Evolutionary conservation across 768 basidiomycete genomes (phyloP), one percentile per base, ranked within the genome.

Genomic region (Leccinellum rugosiceps): DNA sequence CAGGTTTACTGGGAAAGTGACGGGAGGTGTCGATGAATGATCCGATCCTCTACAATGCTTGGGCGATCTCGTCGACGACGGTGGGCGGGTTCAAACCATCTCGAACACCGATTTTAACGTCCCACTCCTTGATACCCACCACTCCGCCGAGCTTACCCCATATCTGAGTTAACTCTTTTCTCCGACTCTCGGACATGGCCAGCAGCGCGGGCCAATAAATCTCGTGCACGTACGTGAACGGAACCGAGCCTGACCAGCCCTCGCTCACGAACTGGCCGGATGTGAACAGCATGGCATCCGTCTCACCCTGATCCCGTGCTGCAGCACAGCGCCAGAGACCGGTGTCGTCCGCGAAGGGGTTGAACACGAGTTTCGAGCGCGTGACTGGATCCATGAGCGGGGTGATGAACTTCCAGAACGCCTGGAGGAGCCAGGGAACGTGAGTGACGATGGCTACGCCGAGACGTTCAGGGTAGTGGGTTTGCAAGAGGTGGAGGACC

Each of bases 351-450:
- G 53, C 38, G 7, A 73, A 70, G 1, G 88, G 87, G 64, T 92
- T 91, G 72, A 92, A 90, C 56, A 84, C 80, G 71, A 91, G 78
- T 72, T 92, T 91, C 34, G 79, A 70, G 30, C 85, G 83, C 1
- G 92, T 93, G 57, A 92, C 70, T 3, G 93, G 90, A 72, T 95
- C 93, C 52, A 94, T 82, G 67, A 94, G 87, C 1, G 92, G 89
- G 62, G 76, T 82, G 65, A 93, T 85, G 62, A 92, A 71, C 62
- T 87, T 90, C 78, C 84, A 87, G 73, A 93, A 92, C 0, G 83
- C 77, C 55, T 82, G 83, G 51, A 93, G 67, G 50, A 91, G 68
- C 76, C 84, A 93, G 4, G 93, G 92, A n/a, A 94, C 79, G 64
- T 94, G 90, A 57, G 87, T 77, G 65, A 93, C 83, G 44, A 92